Conservation (phyloP, 1,284 basidiomycete genomes). For the Gastroboletus turbinatus region DNA sequence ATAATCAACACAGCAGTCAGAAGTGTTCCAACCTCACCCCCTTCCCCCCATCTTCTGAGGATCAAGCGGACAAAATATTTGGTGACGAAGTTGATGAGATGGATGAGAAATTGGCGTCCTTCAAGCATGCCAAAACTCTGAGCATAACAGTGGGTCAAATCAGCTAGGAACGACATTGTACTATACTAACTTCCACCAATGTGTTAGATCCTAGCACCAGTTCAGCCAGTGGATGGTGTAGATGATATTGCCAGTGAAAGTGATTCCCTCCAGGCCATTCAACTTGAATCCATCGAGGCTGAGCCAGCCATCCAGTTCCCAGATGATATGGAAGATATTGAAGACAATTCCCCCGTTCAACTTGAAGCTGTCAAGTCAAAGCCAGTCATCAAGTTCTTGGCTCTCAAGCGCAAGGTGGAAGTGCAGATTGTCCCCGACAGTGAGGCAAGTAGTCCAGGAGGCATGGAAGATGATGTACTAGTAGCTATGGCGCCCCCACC, state of each 20-base stretch:
- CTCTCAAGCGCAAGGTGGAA: background rate
- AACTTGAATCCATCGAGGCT: too few species aligned
- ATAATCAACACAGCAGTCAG: background rate
- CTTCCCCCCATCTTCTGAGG: background rate
- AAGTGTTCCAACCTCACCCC: background rate
- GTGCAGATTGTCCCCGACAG: background rate
- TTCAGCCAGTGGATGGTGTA: too few species aligned
- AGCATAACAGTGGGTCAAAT: background rate
- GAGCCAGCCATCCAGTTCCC: too few species aligned
- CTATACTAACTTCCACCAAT: background rate
- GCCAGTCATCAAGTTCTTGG: background rate
- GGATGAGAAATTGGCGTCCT: background rate
- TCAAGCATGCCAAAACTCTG: background rate
- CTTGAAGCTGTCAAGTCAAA: background rate
- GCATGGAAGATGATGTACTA: background rate
- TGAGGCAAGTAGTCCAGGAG: background rate
- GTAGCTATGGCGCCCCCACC: too few species aligned
- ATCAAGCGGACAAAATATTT: background rate
- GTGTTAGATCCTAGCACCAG: background rate
- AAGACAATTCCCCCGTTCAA: background rate
- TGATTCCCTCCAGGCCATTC: too few species aligned
- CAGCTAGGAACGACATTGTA: background rate
- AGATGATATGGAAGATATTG: too few species aligned
- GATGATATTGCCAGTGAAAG: too few species aligned
- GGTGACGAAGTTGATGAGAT: background rate